These are phyloP conservation scores for Trametes meyenii DNA, from an alignment of 768 basidiomycete genomes.

Conservation along the genomic window DNA sequence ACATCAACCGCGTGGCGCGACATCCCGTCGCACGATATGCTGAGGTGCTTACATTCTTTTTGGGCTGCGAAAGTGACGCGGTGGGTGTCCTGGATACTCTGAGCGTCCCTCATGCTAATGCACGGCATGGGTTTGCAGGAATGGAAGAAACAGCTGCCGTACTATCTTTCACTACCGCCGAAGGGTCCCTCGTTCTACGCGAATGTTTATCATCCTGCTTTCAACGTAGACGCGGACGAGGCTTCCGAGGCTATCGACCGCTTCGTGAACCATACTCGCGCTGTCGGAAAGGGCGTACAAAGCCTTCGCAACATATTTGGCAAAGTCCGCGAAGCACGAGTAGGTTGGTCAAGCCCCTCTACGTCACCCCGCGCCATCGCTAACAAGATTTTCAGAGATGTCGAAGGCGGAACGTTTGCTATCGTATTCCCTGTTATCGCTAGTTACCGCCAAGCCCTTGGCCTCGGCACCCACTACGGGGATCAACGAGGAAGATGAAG, in stretches of 20 bases:
- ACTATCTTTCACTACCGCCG: conserved; percentile 59
- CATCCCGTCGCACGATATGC: conserved; percentile 81
- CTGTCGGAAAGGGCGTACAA: conserved; percentile 71
- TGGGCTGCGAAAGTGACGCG: conserved; percentile 73
- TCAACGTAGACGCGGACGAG: conserved; percentile 79
- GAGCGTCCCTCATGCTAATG: conserved; percentile 11
- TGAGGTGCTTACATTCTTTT: conserved; percentile 78
- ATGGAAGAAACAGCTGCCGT: conserved; percentile 66
- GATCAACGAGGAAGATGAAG: conserved; percentile 37
- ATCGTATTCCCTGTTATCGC: conserved; percentile 71
- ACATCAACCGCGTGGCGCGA: conserved; percentile 66
- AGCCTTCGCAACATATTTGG: conserved; percentile 64
- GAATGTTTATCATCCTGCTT: conserved; percentile 81
- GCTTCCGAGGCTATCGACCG: conserved; percentile 57
- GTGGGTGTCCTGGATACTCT: conserved; percentile 45
- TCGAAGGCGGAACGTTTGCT: conserved; percentile 74
- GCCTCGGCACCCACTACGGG: conserved; percentile 51
- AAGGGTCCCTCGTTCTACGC: conserved; percentile 80
- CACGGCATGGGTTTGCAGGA: conserved; percentile 48
- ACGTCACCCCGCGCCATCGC: not conserved
- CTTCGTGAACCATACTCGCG: conserved; percentile 68
- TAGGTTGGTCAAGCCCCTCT: conserved; percentile 49
- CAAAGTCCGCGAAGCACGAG: conserved; percentile 62
- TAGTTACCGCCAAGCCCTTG: conserved; percentile 71
- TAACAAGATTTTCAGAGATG: conserved; percentile 56